Evolutionary conservation across 495 filamentous ascomycete genomes (phyloP), one percentile per base, ranked within the genome.

Genomic region (Glarea lozoyensis): DNA sequence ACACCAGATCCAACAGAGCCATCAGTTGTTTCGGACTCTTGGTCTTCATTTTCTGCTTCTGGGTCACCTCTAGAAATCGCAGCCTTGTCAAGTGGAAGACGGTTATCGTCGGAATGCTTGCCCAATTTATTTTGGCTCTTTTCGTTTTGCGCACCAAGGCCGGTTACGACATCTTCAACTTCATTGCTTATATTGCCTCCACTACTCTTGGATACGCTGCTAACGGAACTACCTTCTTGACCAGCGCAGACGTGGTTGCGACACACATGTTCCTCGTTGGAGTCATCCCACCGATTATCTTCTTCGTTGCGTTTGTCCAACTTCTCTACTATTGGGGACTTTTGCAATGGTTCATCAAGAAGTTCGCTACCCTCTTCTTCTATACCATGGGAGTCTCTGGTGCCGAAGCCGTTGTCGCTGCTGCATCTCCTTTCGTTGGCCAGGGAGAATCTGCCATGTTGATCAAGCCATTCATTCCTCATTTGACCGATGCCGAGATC

Each of bases 381-480:
- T 93, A 85, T 82, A 69, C 63, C 32, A 79, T 95, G 70, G 70
- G 76, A 7, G 85, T 94, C n/a, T 92, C 86, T n/a, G 88, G 88
- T 30, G 86, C 84, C 34, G 88, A 94, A 58, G 86, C 88, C 17
- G 83, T 95, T 21, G 88, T 94, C 20, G 88, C 88, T 21, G 84
- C 88, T 32, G 88, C 88, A n/a, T 88, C 88, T 4, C 88, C 88
- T 1, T 95, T 94, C 64, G 89, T 94, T 50, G 88, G 88, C 22
- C 88, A 92, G 65, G 88, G 88, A 49, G 88, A 95, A 68, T 88
- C 84, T 6, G 88, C 85, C 24, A 90, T 95, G 82, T 66, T 95
- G 38, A 87, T 95, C 65, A 78, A 78, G 27, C 87, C 87, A 5
- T 95, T 89, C 61, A 76, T 95, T 35, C 64, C 81, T 4, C 76